A percentile compares a stretch with the other conserved stretches of the same genome.
Conservation (phyloP, 2,329 filamentous ascomycete species). For the Penicillium corylophilum region DNA sequence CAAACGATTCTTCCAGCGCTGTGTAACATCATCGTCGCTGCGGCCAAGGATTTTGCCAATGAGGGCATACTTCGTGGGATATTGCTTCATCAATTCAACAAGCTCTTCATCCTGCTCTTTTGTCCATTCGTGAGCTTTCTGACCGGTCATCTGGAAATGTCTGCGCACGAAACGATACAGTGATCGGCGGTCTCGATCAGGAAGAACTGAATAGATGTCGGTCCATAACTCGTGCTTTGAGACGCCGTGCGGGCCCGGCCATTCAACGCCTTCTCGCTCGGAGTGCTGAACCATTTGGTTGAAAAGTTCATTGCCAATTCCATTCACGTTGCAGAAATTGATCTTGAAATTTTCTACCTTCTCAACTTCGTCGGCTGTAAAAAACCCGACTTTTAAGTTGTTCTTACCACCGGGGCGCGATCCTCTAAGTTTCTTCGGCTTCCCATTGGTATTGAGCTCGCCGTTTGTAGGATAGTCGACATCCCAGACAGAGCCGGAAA, state of each 20-base stretch:
- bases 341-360: conserved; percentile 35
- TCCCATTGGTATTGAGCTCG: not conserved
- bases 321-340: conserved; percentile 33
- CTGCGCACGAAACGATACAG: conserved; percentile 44
- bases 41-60: conserved; percentile 41
- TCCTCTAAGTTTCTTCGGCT: conserved; percentile 6
- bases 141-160: conserved; percentile 40
- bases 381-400: conserved; percentile 30
- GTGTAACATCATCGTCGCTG: conserved; percentile 43
- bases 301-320: conserved; percentile 22
- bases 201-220: conserved; percentile 35
- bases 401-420: conserved; percentile 10
- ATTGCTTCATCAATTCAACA: conserved; percentile 26
- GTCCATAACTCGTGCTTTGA: conserved; percentile 38
- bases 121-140: conserved; percentile 42
- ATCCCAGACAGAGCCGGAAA: too few relatives aligned
- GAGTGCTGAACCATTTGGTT: conserved; percentile 38
- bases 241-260: conserved; percentile 25
- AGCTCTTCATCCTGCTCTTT: conserved; percentile 44
- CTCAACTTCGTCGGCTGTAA: conserved; percentile 30
- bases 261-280: conserved; percentile 22
- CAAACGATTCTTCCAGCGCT: conserved; percentile 45
- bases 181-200: conserved; percentile 38
- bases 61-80: conserved; percentile 38
- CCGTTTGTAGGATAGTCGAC: not conserved